Conservation (phyloP, 225 moss, liverwort and hornwort genomes). For the Marchantia paleacea region DNA sequence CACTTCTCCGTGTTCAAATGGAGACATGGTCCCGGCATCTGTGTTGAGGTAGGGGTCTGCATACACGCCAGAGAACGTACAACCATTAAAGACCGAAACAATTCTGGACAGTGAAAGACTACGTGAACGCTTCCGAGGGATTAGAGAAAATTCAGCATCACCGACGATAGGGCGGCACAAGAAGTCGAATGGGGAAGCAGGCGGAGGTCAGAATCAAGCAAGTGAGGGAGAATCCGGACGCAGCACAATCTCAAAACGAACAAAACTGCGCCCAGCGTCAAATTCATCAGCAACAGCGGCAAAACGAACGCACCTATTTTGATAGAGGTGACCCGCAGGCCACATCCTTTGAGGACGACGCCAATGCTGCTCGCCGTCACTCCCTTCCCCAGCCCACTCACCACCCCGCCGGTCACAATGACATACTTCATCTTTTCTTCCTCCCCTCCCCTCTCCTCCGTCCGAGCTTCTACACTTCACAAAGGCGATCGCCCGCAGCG, state of each 20-base stretch:
- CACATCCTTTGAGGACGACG: slow-evolving; percentile 67
- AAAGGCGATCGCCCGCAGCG: background rate
- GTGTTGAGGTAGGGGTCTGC: slow-evolving; percentile 76
- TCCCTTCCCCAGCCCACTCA: slow-evolving; percentile 75
- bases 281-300: background rate
- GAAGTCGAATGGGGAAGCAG: background rate
- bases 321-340: slow-evolving; percentile 65
- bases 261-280: background rate
- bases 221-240: background rate
- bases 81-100: background rate
- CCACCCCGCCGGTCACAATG: slow-evolving; percentile 67
- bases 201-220: background rate
- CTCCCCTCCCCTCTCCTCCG: background rate
- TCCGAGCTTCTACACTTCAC: background rate
- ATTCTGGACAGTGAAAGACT: background rate
- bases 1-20: slow-evolving; percentile 75
- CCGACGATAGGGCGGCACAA: background rate
- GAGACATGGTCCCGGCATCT: slow-evolving; percentile 81
- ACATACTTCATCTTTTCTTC: slow-evolving; percentile 66
- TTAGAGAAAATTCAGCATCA: background rate
- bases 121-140: background rate
- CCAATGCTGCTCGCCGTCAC: slow-evolving; percentile 74
- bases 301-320: slow-evolving; percentile 51
- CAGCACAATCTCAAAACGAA: background rate
- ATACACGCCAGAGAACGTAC: background rate